Evolutionary conservation across 2,329 filamentous ascomycete species (phyloP), one percentile per base, ranked within the genome.

Genomic region (Purpureocillium lavendulum): DNA sequence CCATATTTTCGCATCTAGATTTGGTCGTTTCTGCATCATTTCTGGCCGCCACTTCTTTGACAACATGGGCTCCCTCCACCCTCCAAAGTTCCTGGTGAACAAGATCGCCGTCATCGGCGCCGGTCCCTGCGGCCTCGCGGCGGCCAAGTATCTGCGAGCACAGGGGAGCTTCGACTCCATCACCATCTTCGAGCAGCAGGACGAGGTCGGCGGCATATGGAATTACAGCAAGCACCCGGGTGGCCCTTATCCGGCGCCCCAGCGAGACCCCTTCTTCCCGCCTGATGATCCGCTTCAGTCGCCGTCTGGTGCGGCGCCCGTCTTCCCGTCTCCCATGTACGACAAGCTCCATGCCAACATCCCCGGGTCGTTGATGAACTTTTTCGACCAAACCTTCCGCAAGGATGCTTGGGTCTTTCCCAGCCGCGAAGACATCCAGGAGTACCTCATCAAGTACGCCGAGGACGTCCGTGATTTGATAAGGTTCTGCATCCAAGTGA

Each of bases 271-370:
- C 18, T 74, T 75, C 51, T 70, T 71, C 33, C 71, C 75, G 17
- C 68, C 74, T 1, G 83, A 89, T 46, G 68, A 73, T 40, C 83
- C 85, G 5, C 60, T 80, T 41, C 76, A 70, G 65, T 55, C 58
- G 14, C 52, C 55, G 35, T 46, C 42, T 13, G 47, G 52, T 7
- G 49, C 49, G 30, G 54, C 73, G 1, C 74, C 82, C 6, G 59
- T 79, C 3, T 94, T 90, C 53, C 70, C 86, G n/a, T 87, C 84
- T 14, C 84, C 89, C 3, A 77, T 95, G 62, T 96, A 96, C 59
- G 78, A 87, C 35, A 65, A 73, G 17, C 67, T 96, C 13, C 82
- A 95, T 53, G 88, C 89, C 16, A 97, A 97, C 58, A 88, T 96
- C 35, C 85, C 88, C 0, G 77, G 83, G 43, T 69, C 71, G 0